A percentile compares a stretch with the other conserved stretches of the same genome.
Conservation (phyloP, 352 stramenopile genomes). For the Phytophthora fragariaefolia region DNA sequence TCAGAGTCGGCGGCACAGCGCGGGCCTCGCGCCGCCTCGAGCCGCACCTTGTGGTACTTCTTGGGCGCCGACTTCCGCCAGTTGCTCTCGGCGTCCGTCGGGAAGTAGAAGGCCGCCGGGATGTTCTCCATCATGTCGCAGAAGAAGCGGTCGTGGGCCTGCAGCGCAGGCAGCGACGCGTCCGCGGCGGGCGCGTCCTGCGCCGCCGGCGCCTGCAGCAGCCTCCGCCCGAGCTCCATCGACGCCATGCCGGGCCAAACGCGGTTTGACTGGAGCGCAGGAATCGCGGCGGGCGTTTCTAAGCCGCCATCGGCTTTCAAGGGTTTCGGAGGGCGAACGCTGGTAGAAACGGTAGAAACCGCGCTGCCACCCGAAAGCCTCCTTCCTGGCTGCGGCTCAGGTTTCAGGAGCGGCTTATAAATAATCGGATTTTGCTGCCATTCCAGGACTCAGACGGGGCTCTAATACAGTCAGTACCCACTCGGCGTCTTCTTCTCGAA, state of each 20-base stretch:
- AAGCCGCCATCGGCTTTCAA: too few relatives aligned
- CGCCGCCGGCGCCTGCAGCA: slow-evolving; percentile 48
- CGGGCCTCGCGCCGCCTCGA: too few relatives aligned
- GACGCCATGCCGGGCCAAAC: slow-evolving; percentile 22
- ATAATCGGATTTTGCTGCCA: too few relatives aligned
- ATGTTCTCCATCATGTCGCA: slow-evolving; percentile 81
- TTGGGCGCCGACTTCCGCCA: slow-evolving; percentile 74
- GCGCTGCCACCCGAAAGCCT: too few relatives aligned
- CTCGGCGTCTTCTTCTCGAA: too few relatives aligned
- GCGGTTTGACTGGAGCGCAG: slow-evolving; percentile 37
- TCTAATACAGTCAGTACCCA: too few relatives aligned
- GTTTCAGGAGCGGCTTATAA: too few relatives aligned
- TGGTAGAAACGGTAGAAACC: too few relatives aligned
- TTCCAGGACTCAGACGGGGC: too few relatives aligned
- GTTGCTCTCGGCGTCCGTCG: slow-evolving; percentile 78
- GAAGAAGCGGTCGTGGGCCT: slow-evolving; percentile 73
- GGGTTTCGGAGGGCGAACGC: too few relatives aligned
- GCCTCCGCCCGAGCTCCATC: slow-evolving; percentile 63
- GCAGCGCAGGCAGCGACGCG: slow-evolving; percentile 29
- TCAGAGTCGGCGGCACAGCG: slow-evolving; percentile 9
- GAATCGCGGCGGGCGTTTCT: too few relatives aligned
- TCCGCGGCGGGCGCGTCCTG: slow-evolving; percentile 13
- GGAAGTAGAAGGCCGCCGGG: slow-evolving; percentile 79
- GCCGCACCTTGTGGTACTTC: slow-evolving; percentile 78
- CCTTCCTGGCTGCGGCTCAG: too few relatives aligned